Evolutionary conservation across 2,329 filamentous ascomycete species (phyloP), one percentile per base, ranked within the genome.

Genomic region (Xylariaceae sp.): DNA sequence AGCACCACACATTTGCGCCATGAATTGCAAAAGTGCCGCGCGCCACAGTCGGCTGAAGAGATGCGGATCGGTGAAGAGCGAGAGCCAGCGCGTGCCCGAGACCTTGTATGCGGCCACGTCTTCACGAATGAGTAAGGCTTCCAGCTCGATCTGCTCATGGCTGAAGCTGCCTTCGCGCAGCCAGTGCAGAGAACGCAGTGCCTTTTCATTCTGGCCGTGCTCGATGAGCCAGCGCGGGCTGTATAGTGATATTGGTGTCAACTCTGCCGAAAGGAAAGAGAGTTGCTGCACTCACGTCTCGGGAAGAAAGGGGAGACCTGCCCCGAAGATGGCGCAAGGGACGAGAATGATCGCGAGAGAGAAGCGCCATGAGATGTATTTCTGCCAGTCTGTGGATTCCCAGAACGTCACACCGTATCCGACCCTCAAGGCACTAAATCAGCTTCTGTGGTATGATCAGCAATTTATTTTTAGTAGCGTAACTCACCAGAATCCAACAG

Each of bases 141-240:
- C 71, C 34, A 60, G 48, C 13, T 65, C 59, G 28, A 70, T 60
- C 42, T 67, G 56, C 9, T 64, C 56, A 7, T 59, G 47, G 7
- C 59, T 56, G 49, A 56, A 61, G 36, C 60, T 61, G n/a, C 62
- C 68, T 35, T 73, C 69, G 30, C 76, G 70, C 28, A 80, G 68
- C 59, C 67, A 76, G 38, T 59, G 52, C 0, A 80, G 66, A 3
- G 67, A 66, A 12, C 54, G 53, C 19, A 63, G 63, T 6, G 75
- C 76, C 9, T 60, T 57, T 3, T 69, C 68, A 26, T 59, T 51
- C 13, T 66, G 58, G 19, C 65, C 68, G 26, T 73, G 67, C 43
- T 78, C 73, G n/a, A 78, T 63, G 4, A 80, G 68, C 77, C 77
- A 80, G 19, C 77, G 72, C 1, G 77, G 76, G 9, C 74, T 74